Evolutionary conservation across 2,329 filamentous ascomycete genomes (phyloP).

Genomic region (Hypoxylon sp.): DNA sequence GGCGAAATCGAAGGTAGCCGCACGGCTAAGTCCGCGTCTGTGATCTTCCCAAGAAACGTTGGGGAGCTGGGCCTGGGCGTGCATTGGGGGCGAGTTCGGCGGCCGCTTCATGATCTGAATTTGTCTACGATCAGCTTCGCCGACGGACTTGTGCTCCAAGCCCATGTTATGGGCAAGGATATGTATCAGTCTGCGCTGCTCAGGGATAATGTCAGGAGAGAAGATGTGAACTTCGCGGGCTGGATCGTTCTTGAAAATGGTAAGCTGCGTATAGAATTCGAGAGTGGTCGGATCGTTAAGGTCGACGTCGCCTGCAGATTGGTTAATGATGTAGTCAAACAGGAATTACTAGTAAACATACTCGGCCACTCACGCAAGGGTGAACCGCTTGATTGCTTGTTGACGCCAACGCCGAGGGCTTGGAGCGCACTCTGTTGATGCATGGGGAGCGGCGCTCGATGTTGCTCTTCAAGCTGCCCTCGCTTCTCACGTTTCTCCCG

Average conservation of each 20-base stretch:
- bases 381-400: constrained; percentile 63
- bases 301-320: constrained; percentile 70
- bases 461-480: constrained; percentile 96
- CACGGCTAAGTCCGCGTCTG: constrained; percentile 85
- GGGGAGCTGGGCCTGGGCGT: constrained; percentile 62
- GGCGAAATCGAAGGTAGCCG: constrained; percentile 97
- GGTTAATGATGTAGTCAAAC: constrained; percentile 7
- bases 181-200: constrained; percentile 89
- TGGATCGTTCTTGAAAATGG: constrained; percentile 85
- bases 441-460: constrained; percentile 74
- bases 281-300: constrained; percentile 90
- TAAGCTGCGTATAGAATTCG: constrained; percentile 87
- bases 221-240: constrained; percentile 84
- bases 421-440: constrained; percentile 89
- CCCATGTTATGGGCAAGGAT: constrained; percentile 96
- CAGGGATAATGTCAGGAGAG: constrained; percentile 78
- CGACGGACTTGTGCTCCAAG: constrained; percentile 88
- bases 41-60: constrained; percentile 77
- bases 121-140: constrained; percentile 85
- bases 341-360: constrained; percentile 15
- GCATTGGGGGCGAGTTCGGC: constrained; percentile 60
- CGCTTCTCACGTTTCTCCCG: constrained; percentile 95
- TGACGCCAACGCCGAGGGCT: constrained; percentile 73
- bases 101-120: constrained; percentile 84
- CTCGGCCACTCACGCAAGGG: constrained; percentile 54